These are phyloP conservation scores for Lactarius trivialis DNA, from an alignment of 768 basidiomycete species.

Conservation along the genomic window DNA sequence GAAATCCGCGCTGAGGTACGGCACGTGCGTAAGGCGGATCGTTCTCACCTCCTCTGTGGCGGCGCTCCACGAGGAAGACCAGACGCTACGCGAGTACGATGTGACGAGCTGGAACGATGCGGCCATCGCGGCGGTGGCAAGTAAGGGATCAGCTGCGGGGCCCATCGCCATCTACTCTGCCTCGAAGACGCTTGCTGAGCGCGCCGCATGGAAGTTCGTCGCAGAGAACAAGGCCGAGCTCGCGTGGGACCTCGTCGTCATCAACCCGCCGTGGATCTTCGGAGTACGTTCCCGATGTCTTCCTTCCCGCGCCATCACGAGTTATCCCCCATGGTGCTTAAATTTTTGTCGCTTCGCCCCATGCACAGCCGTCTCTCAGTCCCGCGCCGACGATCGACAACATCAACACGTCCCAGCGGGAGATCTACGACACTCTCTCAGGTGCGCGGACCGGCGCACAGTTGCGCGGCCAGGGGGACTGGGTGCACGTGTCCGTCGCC, in stretches of 20 bases:
- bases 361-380: slow-evolving; percentile 28
- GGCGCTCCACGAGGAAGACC: slow-evolving; percentile 32
- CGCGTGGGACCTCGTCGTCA: slow-evolving; percentile 44
- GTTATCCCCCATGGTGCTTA: not conserved
- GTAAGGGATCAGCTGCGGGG: slow-evolving; percentile 42
- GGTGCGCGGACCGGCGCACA: slow-evolving; percentile 1
- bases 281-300: not conserved
- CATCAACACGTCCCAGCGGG: slow-evolving; percentile 16
- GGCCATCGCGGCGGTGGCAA: slow-evolving; percentile 38
- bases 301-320: not conserved
- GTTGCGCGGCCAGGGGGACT: not conserved
- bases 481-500: slow-evolving; percentile 2
- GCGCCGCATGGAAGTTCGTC: slow-evolving; percentile 47
- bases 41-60: slow-evolving; percentile 57
- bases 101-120: slow-evolving; percentile 48
- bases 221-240: slow-evolving; percentile 38
- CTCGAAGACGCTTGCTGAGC: slow-evolving; percentile 55
- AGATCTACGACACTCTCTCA: slow-evolving; percentile 10
- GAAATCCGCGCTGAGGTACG: slow-evolving; percentile 48
- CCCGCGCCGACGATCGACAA: slow-evolving; percentile 9
- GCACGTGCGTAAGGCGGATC: slow-evolving; percentile 52
- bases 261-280: slow-evolving; percentile 46
- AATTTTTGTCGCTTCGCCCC: not conserved
- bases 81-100: slow-evolving; percentile 21
- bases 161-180: slow-evolving; percentile 45